phyloP scores from a whole-genome alignment of 2,329 filamentous ascomycete genomes.

The Phyllosticta citrichinensis region DNA sequence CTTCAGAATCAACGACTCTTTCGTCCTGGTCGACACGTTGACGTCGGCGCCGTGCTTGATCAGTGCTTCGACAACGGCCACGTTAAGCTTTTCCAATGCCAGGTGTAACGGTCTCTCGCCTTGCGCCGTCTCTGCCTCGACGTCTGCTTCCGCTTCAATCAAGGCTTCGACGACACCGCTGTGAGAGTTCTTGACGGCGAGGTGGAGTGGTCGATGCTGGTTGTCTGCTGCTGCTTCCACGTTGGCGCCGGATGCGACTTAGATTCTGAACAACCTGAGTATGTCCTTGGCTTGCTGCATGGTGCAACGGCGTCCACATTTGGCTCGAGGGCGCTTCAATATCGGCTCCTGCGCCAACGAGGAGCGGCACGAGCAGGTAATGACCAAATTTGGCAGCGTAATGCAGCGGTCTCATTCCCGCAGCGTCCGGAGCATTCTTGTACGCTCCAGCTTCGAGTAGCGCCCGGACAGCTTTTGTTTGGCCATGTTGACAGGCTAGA shows the following conservation, averaged over 20 bases:
- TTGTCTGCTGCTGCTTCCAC: neutral
- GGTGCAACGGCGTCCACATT: neutral
- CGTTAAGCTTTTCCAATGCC: slow-evolving; percentile 23
- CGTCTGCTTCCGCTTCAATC: neutral
- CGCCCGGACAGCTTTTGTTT: neutral
- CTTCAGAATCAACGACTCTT: slow-evolving; percentile 28
- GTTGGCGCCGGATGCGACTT: neutral
- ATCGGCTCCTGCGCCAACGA: neutral
- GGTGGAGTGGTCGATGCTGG: neutral
- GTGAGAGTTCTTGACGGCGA: neutral
- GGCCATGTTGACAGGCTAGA: neutral
- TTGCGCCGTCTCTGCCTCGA: neutral
- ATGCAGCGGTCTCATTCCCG: neutral
- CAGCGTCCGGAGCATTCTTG: neutral
- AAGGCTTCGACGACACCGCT: neutral
- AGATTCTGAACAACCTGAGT: neutral
- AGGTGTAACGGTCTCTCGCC: neutral
- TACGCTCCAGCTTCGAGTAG: neutral
- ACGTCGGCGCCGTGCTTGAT: slow-evolving; percentile 24
- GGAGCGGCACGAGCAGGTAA: neutral
- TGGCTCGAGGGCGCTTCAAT: neutral
- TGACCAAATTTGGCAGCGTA: neutral
- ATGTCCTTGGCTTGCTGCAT: neutral
- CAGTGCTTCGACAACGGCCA: slow-evolving; percentile 22
- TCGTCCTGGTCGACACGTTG: slow-evolving; percentile 26